These are phyloP conservation scores for Schizothecium vesticola DNA, from an alignment of 495 filamentous ascomycete species.

Conservation along the genomic window DNA sequence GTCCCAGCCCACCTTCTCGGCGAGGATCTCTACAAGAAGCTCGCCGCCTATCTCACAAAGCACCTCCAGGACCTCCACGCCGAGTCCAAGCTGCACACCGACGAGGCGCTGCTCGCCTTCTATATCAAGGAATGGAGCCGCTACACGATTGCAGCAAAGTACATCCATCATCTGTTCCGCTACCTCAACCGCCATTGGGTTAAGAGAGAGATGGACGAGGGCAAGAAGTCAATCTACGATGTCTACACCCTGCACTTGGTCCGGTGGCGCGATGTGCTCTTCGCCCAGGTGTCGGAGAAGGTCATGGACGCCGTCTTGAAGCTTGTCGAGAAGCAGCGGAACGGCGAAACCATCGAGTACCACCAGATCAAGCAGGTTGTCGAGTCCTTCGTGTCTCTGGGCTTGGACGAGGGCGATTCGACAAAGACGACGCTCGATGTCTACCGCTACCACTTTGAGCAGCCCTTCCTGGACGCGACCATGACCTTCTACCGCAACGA, in stretches of 20 bases:
- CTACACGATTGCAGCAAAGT: constrained; percentile 92
- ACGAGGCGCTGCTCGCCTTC: constrained; percentile 87
- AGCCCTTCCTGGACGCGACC: constrained; percentile 83
- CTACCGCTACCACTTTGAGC: constrained; percentile 86
- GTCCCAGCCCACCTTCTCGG: constrained; percentile 79
- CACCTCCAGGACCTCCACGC: constrained; percentile 65
- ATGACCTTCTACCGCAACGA: constrained; percentile 82
- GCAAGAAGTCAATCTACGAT: constrained; percentile 97
- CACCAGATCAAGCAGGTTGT: constrained; percentile 96
- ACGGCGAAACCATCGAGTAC: constrained; percentile 97
- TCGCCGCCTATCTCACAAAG: constrained; percentile 72
- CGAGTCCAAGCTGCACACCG: constrained; percentile 68
- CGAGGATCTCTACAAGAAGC: constrained; percentile 90
- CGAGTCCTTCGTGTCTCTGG: constrained; percentile 92
- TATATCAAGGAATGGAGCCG: constrained; percentile 96
- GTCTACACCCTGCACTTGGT: constrained; percentile 96
- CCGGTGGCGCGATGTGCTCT: constrained; percentile 89
- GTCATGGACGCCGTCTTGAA: constrained; percentile 95
- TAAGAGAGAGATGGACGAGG: constrained; percentile 97
- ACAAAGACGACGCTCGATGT: constrained; percentile 93
- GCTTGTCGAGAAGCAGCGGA: constrained; percentile 94
- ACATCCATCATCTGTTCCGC: constrained; percentile 92
- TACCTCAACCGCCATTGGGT: constrained; percentile 99
- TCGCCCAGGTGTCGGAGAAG: constrained; percentile 70
- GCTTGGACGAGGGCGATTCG: constrained; percentile 87